These are phyloP conservation scores for Hylodesmum podocarpum DNA, from an alignment of 306 rosid species.

Conservation along the genomic window DNA sequence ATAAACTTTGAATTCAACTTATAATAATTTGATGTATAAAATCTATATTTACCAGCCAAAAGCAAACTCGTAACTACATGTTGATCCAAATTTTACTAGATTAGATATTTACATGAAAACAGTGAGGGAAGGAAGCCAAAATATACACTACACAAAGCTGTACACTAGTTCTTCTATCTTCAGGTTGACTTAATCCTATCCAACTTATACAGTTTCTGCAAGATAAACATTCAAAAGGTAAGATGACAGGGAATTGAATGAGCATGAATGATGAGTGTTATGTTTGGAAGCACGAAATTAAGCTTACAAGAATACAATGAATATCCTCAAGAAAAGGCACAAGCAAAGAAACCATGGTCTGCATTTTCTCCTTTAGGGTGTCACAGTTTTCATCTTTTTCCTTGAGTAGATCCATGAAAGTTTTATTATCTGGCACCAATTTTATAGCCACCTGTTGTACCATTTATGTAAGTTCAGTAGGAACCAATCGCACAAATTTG, in stretches of 20 bases:
- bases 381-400: conserved; percentile 58
- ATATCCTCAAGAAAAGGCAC: conserved; percentile 67
- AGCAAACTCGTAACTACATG: conserved; percentile 21
- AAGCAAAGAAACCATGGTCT: conserved; percentile 58
- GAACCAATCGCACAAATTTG: conserved; percentile 8
- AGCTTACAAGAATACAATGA: conserved; percentile 66
- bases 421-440: conserved; percentile 67
- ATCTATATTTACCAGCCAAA: neutral
- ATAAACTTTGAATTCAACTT: conserved; percentile 4
- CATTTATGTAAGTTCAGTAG: conserved; percentile 20
- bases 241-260: neutral
- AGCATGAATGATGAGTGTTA: neutral
- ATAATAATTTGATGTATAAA: conserved; percentile 12
- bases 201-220: conserved; percentile 65
- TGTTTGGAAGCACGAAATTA: conserved; percentile 4
- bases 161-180: conserved; percentile 30
- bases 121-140: neutral
- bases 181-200: conserved; percentile 63
- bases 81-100: conserved; percentile 21
- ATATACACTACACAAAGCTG: conserved; percentile 13
- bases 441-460: conserved; percentile 72
- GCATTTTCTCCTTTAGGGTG: conserved; percentile 58
- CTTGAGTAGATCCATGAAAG: conserved; percentile 59
- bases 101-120: conserved; percentile 29
- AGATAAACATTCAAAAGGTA: neutral